phyloP scores from a whole-genome alignment of 495 filamentous ascomycete genomes.

The Penicillium desertorum region DNA sequence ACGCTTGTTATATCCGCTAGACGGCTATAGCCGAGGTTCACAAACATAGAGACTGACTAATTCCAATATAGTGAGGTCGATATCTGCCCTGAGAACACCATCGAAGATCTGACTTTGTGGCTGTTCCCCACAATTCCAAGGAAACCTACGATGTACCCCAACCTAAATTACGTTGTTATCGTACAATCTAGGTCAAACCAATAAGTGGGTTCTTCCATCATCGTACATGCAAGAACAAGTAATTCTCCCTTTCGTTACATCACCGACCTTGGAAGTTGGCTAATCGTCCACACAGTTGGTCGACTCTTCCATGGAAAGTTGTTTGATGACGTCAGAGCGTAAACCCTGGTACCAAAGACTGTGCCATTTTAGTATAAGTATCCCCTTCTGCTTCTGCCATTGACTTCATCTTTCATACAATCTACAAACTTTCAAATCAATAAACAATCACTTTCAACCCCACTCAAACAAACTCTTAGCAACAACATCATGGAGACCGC shows the following conservation, averaged over 20 bases:
- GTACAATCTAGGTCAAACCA: not conserved
- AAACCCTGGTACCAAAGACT: not conserved
- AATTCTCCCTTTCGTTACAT: not conserved
- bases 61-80: no score
- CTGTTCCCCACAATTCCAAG: not conserved
- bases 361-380: not conserved
- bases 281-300: not conserved
- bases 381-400: not conserved
- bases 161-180: not conserved
- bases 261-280: not conserved
- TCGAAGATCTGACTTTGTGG: no score
- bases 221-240: not conserved
- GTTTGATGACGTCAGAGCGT: not conserved
- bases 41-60: no score
- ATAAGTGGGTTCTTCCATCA: not conserved
- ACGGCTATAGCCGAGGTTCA: no score
- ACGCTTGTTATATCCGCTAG: no score
- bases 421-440: not conserved
- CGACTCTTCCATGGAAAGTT: not conserved
- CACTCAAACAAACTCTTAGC: not conserved
- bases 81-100: no score
- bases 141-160: not conserved
- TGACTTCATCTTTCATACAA: not conserved
- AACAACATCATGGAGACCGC: slow-evolving; percentile 21
- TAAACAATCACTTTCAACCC: not conserved